Evolutionary conservation across 805 yeast genomes (phyloP).

Genomic region (Maudiozyma barnettii): DNA sequence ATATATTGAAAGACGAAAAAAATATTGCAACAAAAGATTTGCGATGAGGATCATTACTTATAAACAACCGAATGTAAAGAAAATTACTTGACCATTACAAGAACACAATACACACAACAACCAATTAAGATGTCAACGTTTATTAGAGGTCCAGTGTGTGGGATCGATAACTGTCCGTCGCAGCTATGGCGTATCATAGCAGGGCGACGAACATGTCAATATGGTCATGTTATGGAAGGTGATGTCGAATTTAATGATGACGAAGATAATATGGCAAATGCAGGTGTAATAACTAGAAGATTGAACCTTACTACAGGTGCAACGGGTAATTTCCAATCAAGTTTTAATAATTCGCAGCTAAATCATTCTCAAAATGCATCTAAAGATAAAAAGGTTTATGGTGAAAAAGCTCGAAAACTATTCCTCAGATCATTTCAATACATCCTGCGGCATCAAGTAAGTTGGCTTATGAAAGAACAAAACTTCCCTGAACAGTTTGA

Average conservation of each 20-base stretch:
- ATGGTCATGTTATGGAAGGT: conserved; percentile 83
- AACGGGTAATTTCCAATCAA: conserved; percentile 31
- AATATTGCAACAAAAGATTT: no score
- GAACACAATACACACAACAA: background rate
- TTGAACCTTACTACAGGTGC: conserved; percentile 41
- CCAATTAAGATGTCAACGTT: conserved; percentile 32
- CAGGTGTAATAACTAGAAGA: conserved; percentile 42
- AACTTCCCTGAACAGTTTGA: conserved; percentile 26
- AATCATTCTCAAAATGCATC: conserved; percentile 9
- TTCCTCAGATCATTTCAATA: conserved; percentile 41
- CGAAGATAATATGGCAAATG: conserved; percentile 43
- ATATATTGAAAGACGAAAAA: no score
- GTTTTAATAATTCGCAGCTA: conserved; percentile 24
- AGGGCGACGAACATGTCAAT: conserved; percentile 79
- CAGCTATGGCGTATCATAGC: conserved; percentile 59
- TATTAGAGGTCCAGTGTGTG: conserved; percentile 76
- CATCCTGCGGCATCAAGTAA: conserved; percentile 41
- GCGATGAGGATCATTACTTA: no score
- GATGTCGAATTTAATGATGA: conserved; percentile 73
- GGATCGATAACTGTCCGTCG: conserved; percentile 82
- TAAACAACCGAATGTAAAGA: no score
- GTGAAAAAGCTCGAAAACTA: conserved; percentile 37
- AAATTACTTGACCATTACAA: background rate
- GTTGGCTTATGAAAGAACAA: conserved; percentile 30
- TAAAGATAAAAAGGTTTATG: conserved; percentile 32